A percentile compares a stretch with the other conserved stretches of the same genome.
Evolutionary conservation across 805 yeast species (phyloP).

Genomic region (Kazachstania viticola): DNA sequence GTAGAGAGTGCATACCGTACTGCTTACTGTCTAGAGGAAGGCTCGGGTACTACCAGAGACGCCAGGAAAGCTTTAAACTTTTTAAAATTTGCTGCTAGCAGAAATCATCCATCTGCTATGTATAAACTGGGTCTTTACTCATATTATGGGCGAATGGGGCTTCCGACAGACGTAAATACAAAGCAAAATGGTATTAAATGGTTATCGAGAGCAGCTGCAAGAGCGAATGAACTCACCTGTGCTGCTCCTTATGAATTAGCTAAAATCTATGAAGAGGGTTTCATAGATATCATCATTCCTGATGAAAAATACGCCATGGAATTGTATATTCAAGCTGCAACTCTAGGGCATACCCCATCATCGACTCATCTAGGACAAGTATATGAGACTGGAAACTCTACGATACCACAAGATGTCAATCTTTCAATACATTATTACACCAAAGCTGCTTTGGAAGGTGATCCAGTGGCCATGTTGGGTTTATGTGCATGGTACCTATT

Average conservation of each 20-base stretch:
- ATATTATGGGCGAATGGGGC: conserved; percentile 76
- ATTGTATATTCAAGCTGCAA: conserved; percentile 78
- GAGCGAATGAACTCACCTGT: conserved; percentile 71
- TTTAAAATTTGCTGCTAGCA: conserved; percentile 74
- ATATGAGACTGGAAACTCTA: conserved; percentile 62
- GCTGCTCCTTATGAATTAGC: conserved; percentile 95
- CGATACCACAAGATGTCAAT: conserved; percentile 67
- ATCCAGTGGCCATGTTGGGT: conserved; percentile 81
- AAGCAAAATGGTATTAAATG: conserved; percentile 86
- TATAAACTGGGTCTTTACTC: conserved; percentile 81
- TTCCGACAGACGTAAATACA: conserved; percentile 51
- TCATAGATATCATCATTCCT: conserved; percentile 72
- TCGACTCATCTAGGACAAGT: conserved; percentile 70
- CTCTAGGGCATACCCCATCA: conserved; percentile 72
- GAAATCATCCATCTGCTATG: conserved; percentile 96
- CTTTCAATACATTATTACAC: conserved; percentile 88
- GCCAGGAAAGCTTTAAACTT: conserved; percentile 77
- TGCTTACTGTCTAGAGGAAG: conserved; percentile 85
- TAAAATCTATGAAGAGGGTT: conserved; percentile 72
- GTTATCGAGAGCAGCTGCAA: conserved; percentile 77
- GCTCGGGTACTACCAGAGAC: conserved; percentile 84
- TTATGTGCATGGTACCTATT: conserved; percentile 94
- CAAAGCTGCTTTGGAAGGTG: conserved; percentile 80
- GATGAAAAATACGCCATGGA: conserved; percentile 79
- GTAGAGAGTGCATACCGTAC: conserved; percentile 86